These are phyloP conservation scores for Zasmidium citrigriseum DNA, from an alignment of 2,329 filamentous ascomycete genomes.

Conservation along the genomic window DNA sequence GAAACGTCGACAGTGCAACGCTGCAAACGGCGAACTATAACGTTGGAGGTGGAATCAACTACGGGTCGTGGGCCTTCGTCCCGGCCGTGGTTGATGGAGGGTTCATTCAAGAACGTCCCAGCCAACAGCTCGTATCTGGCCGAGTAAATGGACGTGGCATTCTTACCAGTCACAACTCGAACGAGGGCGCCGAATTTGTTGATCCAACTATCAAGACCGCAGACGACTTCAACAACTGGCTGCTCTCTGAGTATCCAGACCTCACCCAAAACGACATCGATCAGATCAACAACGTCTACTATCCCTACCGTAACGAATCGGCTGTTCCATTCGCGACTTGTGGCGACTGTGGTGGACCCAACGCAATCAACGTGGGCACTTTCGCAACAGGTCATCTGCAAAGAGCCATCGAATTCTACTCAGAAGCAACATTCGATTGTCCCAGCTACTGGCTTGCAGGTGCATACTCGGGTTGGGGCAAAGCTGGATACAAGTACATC, in stretches of 20 bases:
- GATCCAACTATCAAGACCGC: constrained; percentile 47
- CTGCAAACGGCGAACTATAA: constrained; percentile 41
- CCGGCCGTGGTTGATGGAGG: constrained; percentile 44
- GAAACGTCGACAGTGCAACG: constrained; percentile 33
- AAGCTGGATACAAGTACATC: constrained; percentile 50
- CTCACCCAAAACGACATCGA: constrained; percentile 43
- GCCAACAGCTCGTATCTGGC: constrained; percentile 36
- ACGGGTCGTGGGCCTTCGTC: constrained; percentile 43
- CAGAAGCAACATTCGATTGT: constrained; percentile 55
- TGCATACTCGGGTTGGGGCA: constrained; percentile 40
- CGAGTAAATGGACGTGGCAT: constrained; percentile 41
- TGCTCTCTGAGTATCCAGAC: constrained; percentile 43
- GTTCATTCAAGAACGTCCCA: constrained; percentile 41
- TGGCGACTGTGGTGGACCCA: constrained; percentile 39
- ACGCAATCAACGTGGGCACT: constrained; percentile 51
- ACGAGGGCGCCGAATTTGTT: constrained; percentile 52
- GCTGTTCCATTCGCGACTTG: constrained; percentile 28
- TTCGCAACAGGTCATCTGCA: constrained; percentile 38
- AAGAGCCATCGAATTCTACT: constrained; percentile 53
- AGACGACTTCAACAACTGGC: constrained; percentile 42
- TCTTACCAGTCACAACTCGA: constrained; percentile 48
- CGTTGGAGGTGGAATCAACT: constrained; percentile 37
- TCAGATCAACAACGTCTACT: constrained; percentile 40
- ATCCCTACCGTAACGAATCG: constrained; percentile 28
- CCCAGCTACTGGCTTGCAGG: constrained; percentile 58